These are phyloP conservation scores for Leersia perrieri DNA, from an alignment of 176 grass and related monocot species.

Conservation along the genomic window DNA sequence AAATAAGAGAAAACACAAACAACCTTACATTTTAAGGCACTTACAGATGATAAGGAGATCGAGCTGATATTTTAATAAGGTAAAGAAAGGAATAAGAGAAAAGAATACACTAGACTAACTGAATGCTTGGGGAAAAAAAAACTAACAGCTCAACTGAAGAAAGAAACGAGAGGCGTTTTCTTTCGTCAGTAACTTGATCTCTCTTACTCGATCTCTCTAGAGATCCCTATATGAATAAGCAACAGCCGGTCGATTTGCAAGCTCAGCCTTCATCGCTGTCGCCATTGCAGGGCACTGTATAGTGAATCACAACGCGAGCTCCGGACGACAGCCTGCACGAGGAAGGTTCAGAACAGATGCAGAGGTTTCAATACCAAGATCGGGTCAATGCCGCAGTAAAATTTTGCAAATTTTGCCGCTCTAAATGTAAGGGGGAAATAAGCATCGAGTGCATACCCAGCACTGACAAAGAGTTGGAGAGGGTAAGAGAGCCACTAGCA, in stretches of 20 bases:
- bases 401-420: background rate
- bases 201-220: too few relatives aligned
- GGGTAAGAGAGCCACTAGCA: slow-evolving; percentile 42
- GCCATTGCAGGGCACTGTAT: slow-evolving; percentile 56
- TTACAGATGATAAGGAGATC: slow-evolving; percentile 12
- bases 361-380: slow-evolving; percentile 26
- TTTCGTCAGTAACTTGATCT: background rate
- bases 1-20: background rate
- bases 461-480: slow-evolving; percentile 38
- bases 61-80: background rate
- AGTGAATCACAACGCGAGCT: slow-evolving; percentile 83
- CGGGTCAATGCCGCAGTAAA: background rate
- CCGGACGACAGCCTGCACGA: slow-evolving; percentile 75
- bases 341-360: background rate
- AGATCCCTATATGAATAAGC: background rate
- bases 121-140: slow-evolving; percentile 16
- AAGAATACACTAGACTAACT: background rate
- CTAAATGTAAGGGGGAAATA: background rate
- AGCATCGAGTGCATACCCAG: slow-evolving; percentile 47
- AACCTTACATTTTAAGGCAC: slow-evolving; percentile 12
- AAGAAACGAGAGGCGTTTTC: background rate
- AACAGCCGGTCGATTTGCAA: background rate
- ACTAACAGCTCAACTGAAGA: slow-evolving; percentile 9
- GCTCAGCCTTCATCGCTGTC: slow-evolving; percentile 34
- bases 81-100: background rate